A percentile compares a stretch with the other conserved stretches of the same genome.
Evolutionary conservation across 106 monocot species (phyloP).

Genomic region (Apostasia ramifera): DNA sequence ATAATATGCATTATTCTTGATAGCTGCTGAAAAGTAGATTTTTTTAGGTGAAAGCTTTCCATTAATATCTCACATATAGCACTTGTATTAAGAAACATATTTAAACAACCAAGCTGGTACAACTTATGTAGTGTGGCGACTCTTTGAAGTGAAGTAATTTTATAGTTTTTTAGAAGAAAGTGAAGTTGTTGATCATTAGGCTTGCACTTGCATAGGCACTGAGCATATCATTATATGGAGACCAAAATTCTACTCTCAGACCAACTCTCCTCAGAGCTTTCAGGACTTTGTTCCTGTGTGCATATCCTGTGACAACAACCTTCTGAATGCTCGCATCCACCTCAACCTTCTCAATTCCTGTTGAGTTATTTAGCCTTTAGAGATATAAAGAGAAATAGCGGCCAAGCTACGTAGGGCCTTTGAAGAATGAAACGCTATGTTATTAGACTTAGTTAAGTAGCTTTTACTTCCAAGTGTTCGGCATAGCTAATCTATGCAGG

Average conservation of each 20-base stretch:
- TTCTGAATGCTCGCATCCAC: constrained; percentile 82
- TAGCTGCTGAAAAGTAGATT: too few relatives aligned
- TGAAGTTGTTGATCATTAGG: constrained; percentile 67
- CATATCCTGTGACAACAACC: constrained; percentile 75
- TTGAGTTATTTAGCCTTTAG: not conserved
- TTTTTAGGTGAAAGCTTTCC: too few relatives aligned
- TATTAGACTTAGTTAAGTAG: too few relatives aligned
- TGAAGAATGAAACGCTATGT: too few relatives aligned
- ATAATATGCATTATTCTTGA: too few relatives aligned
- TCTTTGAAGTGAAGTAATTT: too few relatives aligned
- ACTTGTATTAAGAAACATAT: not conserved
- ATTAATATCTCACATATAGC: not conserved
- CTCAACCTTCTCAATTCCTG: constrained; percentile 94
- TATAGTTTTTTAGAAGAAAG: constrained; percentile 42
- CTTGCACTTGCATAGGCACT: constrained; percentile 76
- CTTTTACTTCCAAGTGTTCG: too few relatives aligned
- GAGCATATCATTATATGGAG: constrained; percentile 79
- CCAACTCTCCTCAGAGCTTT: constrained; percentile 75
- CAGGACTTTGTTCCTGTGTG: constrained; percentile 73
- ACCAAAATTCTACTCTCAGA: constrained; percentile 80
- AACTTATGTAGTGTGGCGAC: not conserved
- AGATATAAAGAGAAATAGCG: too few relatives aligned
- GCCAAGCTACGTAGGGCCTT: too few relatives aligned
- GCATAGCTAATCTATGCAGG: too few relatives aligned
- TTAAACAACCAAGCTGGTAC: constrained; percentile 14